A percentile compares a stretch with the other conserved stretches of the same genome.
These are phyloP conservation scores for Canavalia gladiata DNA, from an alignment of 306 rosid genomes.

Conservation along the genomic window DNA sequence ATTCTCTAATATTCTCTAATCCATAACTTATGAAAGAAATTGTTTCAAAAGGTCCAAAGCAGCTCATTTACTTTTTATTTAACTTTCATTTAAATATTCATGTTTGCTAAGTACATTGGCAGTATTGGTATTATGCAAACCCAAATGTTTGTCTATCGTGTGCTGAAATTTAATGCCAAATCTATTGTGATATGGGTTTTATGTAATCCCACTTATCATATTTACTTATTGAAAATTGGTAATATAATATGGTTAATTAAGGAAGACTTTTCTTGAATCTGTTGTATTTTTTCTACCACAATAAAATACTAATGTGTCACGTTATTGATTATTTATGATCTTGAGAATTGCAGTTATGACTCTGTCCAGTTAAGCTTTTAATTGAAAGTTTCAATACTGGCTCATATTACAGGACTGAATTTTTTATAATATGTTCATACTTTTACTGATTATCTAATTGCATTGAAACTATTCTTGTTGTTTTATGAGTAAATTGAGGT, in stretches of 20 bases:
- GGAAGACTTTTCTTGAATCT: neutral
- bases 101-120: neutral
- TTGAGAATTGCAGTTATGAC: neutral
- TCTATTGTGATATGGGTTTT: neutral
- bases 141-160: neutral
- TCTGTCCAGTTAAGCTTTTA: neutral
- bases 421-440: constrained; percentile 2
- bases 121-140: neutral
- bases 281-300: constrained; percentile 1
- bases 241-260: neutral
- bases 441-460: neutral
- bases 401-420: neutral
- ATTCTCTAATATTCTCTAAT: neutral
- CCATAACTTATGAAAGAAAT: neutral
- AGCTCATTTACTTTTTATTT: neutral
- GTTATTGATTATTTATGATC: constrained; percentile 19
- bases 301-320: constrained; percentile 13
- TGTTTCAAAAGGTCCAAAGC: neutral
- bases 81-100: constrained; percentile 21
- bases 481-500: constrained; percentile 30
- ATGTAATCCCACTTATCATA: neutral
- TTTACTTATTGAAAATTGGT: constrained; percentile 12
- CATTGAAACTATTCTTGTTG: neutral
- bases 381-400: neutral
- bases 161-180: constrained; percentile 26